Conservation (phyloP, 176 grass and related monocot species). For the Rhipidocladum racemiflorum region DNA sequence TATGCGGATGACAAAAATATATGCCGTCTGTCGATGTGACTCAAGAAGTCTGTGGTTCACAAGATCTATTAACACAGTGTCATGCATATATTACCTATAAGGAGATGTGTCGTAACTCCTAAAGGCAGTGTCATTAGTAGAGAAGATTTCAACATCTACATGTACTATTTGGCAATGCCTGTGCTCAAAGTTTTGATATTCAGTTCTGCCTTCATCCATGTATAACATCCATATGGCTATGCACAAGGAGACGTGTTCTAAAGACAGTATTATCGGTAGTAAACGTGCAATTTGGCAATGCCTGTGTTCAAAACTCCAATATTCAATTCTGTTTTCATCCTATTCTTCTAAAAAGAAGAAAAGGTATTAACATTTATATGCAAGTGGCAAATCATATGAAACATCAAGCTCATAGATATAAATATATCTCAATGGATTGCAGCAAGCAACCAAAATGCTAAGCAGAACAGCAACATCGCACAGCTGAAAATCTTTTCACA, state of each 20-base stretch:
- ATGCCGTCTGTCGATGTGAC: neutral
- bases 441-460: neutral
- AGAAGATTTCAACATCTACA: neutral
- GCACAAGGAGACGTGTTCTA: neutral
- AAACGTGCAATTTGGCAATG: neutral
- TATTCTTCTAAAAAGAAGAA: neutral
- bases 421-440: neutral
- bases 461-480: neutral
- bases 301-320: neutral
- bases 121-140: neutral
- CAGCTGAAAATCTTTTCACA: neutral
- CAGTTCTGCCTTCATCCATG: neutral
- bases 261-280: neutral
- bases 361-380: neutral
- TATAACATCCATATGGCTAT: slow-evolving; percentile 12
- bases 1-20: neutral
- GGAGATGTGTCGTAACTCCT: neutral
- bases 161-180: neutral
- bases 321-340: neutral
- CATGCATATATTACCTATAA: neutral
- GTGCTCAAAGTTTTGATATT: slow-evolving; percentile 10
- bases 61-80: neutral
- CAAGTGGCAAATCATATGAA: neutral
- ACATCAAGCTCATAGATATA: neutral
- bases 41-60: neutral